phyloP scores from a whole-genome alignment of 31 red algal genomes.

The Asparagopsis taxiformis region DNA sequence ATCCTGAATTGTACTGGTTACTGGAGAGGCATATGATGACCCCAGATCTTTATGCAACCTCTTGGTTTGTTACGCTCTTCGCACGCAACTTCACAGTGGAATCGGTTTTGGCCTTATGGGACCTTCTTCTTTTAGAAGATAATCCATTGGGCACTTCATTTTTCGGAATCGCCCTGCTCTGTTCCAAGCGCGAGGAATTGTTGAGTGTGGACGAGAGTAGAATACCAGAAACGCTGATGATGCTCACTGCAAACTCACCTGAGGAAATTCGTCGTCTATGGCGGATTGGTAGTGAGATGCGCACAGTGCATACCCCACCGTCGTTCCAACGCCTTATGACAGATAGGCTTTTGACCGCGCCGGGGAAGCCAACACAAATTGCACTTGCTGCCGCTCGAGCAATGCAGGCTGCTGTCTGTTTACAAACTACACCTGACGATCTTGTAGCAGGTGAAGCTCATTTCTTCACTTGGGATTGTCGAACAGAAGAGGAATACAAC shows the following conservation, averaged over 20 bases:
- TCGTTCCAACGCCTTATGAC: slow-evolving; percentile 83
- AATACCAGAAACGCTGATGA: slow-evolving; percentile 92
- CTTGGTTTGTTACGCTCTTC: slow-evolving; percentile 97
- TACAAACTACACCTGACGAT: slow-evolving; percentile 81
- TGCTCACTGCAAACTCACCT: slow-evolving; percentile 61
- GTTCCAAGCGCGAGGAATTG: slow-evolving; percentile 56
- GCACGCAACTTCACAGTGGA: slow-evolving; percentile 92
- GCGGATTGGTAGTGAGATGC: slow-evolving; percentile 64
- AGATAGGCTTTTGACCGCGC: slow-evolving; percentile 45
- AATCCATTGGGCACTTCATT: slow-evolving; percentile 72
- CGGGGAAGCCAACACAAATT: slow-evolving; percentile 29
- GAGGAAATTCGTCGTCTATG: slow-evolving; percentile 74
- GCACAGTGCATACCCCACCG: slow-evolving; percentile 61
- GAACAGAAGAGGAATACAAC: slow-evolving; percentile 69
- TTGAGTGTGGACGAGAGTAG: slow-evolving; percentile 61
- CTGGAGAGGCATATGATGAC: slow-evolving; percentile 84
- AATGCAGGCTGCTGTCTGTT: slow-evolving; percentile 72
- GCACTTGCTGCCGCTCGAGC: slow-evolving; percentile 68
- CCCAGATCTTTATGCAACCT: slow-evolving; percentile 84
- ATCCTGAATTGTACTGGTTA: slow-evolving; percentile 84
- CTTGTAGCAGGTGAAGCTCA: slow-evolving; percentile 45
- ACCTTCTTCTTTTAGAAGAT: slow-evolving; percentile 80
- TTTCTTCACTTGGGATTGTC: slow-evolving; percentile 92
- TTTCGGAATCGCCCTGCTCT: slow-evolving; percentile 71
- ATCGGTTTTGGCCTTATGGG: slow-evolving; percentile 84